Base-by-base conservation (phyloP, 805 yeast genomes). In the Zygosaccharomyces siamensis region DNA sequence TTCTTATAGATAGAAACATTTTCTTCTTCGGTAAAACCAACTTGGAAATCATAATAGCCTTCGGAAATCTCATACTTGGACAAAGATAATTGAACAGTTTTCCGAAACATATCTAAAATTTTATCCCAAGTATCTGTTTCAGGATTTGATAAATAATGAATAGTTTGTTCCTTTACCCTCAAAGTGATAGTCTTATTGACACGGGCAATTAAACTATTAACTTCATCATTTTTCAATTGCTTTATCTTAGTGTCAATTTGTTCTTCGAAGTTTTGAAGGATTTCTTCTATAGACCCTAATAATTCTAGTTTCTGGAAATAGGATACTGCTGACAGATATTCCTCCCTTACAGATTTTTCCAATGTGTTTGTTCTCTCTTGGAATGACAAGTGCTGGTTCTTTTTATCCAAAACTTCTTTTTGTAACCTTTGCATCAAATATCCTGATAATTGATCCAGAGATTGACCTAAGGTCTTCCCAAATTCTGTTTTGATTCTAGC, bases 71-170 rank as follows among this genome's bases (percentile, higher is more conserved):
- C 51, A 50, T 61, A 74, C 40, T 64, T 72, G 10, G 54, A 33
- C 40, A 77, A 52, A 0, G 68, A 53, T 1, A 50, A 50, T 2
- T 59, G 54, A 16, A 74, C 54, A 0, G 72, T 64, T 1, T 51
- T 40, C 10, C 72, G 64, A 59, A 86, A 83, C 14, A 65, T 68
- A 1, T 53, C 62, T 43, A 78, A 57, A 4, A 84, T 72, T 2
- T 65, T 67, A 59, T 83, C 88, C 96, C 93, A 88, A 16, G 78
- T 71, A 18, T 72, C 72, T 0, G 55, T 63, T 4, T 71, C 64
- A 3, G 90, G 86, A 38, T 73, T 65, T 6, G 72, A 63, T 24
- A 86, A 68, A 31, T 73, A 67, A 24, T 72, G 73, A 18, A 74
- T 64, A 3, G 82, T 64, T n/a, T 70, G 67, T 43, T 81, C 83